Evolutionary conservation across 1,284 basidiomycete species (phyloP).

Genomic region (Trichosporon faecale): DNA sequence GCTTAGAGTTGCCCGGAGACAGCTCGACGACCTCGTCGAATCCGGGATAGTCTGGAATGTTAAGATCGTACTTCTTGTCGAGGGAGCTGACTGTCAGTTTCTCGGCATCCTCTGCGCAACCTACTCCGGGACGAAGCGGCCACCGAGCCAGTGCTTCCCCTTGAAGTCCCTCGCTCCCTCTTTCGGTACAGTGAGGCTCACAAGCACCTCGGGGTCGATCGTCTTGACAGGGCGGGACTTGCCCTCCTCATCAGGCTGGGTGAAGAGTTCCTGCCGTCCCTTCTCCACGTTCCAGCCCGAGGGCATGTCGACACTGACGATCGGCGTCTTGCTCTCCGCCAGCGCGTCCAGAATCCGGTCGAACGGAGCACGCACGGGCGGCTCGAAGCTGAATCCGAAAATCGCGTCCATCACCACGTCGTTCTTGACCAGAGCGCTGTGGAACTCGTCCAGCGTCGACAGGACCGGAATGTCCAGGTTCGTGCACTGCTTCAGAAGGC

Average conservation of each 20-base stretch:
- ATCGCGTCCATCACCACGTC: constrained; percentile 93
- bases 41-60: constrained; percentile 72
- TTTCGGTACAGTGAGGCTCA: constrained; percentile 94
- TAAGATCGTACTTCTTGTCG: constrained; percentile 68
- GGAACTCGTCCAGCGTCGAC: constrained; percentile 58
- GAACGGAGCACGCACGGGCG: constrained; percentile 83
- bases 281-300: constrained; percentile 82
- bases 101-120: too few species aligned
- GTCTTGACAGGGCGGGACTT: constrained; percentile 53
- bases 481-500: constrained; percentile 77
- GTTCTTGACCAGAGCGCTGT: constrained; percentile 59
- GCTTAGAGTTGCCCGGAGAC: constrained; percentile 18
- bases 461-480: constrained; percentile 78
- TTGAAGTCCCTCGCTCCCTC: constrained; percentile 71
- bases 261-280: constrained; percentile 42
- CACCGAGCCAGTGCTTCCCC: constrained; percentile 86
- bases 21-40: constrained; percentile 75
- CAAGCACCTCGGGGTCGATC: constrained; percentile 71
- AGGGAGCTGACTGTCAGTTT: constrained; percentile 46
- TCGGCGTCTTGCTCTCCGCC: constrained; percentile 64
- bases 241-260: constrained; percentile 61
- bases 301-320: constrained; percentile 91
- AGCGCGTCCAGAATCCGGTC: constrained; percentile 69
- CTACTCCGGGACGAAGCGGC: constrained; percentile 74
- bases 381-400: constrained; percentile 96